A percentile compares a stretch with the other conserved stretches of the same genome.
phyloP scores from a whole-genome alignment of 2,329 filamentous ascomycete species.

The Rachicladosporium sp. region DNA sequence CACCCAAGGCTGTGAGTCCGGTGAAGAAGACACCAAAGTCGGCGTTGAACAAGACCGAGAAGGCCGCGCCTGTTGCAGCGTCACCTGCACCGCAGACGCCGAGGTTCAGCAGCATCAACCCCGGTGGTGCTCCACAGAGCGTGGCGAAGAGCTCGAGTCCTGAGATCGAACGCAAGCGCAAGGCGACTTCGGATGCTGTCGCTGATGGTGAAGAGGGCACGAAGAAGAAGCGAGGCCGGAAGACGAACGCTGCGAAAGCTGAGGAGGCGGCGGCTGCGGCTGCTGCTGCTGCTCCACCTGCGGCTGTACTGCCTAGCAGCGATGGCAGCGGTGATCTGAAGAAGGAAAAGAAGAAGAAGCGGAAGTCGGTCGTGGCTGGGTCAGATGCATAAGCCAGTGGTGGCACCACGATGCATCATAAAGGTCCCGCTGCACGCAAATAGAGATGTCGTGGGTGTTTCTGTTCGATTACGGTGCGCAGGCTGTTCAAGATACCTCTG shows the following conservation, averaged over 20 bases:
- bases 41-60: conserved; percentile 16
- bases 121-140: conserved; percentile 11
- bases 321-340: conserved; percentile 8
- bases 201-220: conserved; percentile 8
- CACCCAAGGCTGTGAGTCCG: conserved; percentile 13
- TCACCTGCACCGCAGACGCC: conserved; percentile 13
- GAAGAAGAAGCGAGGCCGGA: conserved; percentile 24
- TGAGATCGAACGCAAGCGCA: conserved; percentile 17
- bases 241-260: conserved; percentile 21
- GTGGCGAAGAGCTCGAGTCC: conserved; percentile 10
- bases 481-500: no score
- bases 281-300: conserved; percentile 6
- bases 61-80: conserved; percentile 4
- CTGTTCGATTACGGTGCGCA: no score
- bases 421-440: no score
- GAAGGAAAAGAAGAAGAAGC: conserved; percentile 23
- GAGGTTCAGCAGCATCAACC: conserved; percentile 13
- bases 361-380: conserved; percentile 18
- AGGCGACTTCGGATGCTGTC: conserved; percentile 12
- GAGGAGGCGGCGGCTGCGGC: conserved; percentile 8
- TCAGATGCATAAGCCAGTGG: not conserved
- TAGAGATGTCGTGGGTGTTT: no score
- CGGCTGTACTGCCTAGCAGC: conserved; percentile 3
- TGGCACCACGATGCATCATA: no score
- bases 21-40: conserved; percentile 24